Evolutionary conservation across 2,329 filamentous ascomycete species (phyloP), one percentile per base, ranked within the genome.

Genomic region (Sporothrix euskadiensis): DNA sequence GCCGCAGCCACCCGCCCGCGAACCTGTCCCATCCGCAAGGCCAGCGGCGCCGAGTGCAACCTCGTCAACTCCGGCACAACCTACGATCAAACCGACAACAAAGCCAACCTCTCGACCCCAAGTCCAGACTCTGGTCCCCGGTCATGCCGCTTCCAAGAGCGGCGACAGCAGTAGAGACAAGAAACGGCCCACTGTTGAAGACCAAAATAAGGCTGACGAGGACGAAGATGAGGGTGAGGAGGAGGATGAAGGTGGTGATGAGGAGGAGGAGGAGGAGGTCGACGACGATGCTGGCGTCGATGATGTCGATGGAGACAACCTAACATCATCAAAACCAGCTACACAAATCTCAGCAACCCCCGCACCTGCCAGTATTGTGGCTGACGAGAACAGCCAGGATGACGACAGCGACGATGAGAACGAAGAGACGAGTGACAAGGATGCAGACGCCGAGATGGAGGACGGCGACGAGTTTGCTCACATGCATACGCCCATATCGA

Each of bases 391-490:
- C 26, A 49, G n/a, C 22, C 19, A 61, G 6, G 52, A n/a, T 19
- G 56, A 61, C 30, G 71, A 65, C 35, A 47, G 30, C 19, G 44
- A 73, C 16, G 56, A 63, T 19, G 35, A 74, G 10, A 70, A 63
- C 16, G 66, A 73, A 12, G 52, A 68, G 35, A 56, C 22, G 39
- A 63, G 59, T 32, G 73, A 74, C 22, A 69, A 69, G 26, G 72
- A 73, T 72, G 83, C 81, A 4, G 83, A 84, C 26, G 78, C 72
- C 9, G 85, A 86, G 73, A 89, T 89, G 88, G 88, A 89, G 63
- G 88, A 89, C 52, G 87, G 87, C 70, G 87, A 88, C 63, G 84
- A 83, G 71, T 88, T 87, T 74, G 83, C 85, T 8, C 85, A 87
- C 71, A 85, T 88, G 78, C 82, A 81, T 69, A 79, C 83, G 3